A percentile compares a stretch with the other conserved stretches of the same genome.
phyloP scores from a whole-genome alignment of 352 stramenopile genomes.

The Nothophytophthora sp. region DNA sequence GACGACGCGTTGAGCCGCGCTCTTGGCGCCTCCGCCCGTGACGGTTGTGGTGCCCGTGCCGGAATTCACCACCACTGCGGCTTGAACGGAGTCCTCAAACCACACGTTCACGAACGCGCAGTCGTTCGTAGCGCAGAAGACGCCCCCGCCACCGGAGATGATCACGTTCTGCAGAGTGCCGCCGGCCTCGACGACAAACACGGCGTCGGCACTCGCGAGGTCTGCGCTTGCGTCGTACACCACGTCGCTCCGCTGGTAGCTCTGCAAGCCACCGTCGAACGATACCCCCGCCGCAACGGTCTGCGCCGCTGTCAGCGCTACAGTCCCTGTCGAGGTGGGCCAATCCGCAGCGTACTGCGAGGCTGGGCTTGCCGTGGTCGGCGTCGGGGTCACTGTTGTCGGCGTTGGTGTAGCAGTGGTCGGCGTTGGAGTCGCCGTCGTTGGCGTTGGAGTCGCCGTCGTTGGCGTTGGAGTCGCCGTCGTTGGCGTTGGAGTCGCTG shows the following conservation, averaged over 20 bases:
- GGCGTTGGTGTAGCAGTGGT: too few relatives aligned
- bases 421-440: not conserved
- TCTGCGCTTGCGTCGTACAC: slow-evolving; percentile 33
- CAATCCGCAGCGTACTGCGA: slow-evolving; percentile 33
- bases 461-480: not conserved
- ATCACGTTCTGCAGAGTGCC: slow-evolving; percentile 67
- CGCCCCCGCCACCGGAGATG: slow-evolving; percentile 47
- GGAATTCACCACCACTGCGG: slow-evolving; percentile 49
- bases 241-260: slow-evolving; percentile 57
- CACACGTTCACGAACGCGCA: slow-evolving; percentile 63
- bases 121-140: slow-evolving; percentile 64
- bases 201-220: slow-evolving; percentile 39
- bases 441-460: not conserved
- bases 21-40: slow-evolving; percentile 52
- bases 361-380: not conserved
- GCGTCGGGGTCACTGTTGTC: too few relatives aligned
- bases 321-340: slow-evolving; percentile 42
- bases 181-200: slow-evolving; percentile 65
- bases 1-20: slow-evolving; percentile 42
- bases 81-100: slow-evolving; percentile 56
- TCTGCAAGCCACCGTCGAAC: slow-evolving; percentile 67
- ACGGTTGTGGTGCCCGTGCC: slow-evolving; percentile 59
- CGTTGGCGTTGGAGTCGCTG: too few relatives aligned
- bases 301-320: slow-evolving; percentile 29
- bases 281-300: slow-evolving; percentile 30